A percentile compares a stretch with the other conserved stretches of the same genome.
phyloP scores from a whole-genome alignment of 2,329 filamentous ascomycete genomes.

The Hymenoscyphus infarciens region DNA sequence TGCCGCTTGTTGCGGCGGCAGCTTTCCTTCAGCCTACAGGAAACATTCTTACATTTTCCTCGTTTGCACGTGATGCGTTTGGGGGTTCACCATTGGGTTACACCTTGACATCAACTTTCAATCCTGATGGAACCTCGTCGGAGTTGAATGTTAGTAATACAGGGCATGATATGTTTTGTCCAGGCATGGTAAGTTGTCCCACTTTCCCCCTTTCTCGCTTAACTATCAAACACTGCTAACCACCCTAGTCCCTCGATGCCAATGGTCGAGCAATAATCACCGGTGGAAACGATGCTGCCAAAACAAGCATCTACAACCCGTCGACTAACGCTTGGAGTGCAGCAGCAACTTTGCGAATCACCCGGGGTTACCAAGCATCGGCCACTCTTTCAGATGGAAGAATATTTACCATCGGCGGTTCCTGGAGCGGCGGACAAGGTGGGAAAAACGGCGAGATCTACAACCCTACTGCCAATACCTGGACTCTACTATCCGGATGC shows the following conservation, averaged over 20 bases:
- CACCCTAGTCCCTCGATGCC: constrained; percentile 29
- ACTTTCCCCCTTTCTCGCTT: constrained; percentile 9
- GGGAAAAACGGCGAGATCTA: constrained; percentile 57
- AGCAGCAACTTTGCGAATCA: constrained; percentile 43
- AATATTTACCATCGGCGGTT: constrained; percentile 55
- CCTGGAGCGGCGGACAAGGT: constrained; percentile 47
- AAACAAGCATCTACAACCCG: constrained; percentile 44
- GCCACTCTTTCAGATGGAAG: constrained; percentile 49
- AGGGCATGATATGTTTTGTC: constrained; percentile 54
- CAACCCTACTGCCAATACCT: constrained; percentile 42
- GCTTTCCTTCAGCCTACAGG: constrained; percentile 17
- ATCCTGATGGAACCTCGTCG: constrained; percentile 29
- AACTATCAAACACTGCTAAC: neutral
- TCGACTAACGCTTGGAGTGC: constrained; percentile 36
- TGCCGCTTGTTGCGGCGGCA: constrained; percentile 22
- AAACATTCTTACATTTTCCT: constrained; percentile 20
- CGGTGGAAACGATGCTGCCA: constrained; percentile 48
- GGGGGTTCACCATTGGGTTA: constrained; percentile 21
- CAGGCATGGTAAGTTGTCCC: constrained; percentile 43
- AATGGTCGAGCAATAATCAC: constrained; percentile 50
- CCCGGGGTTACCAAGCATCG: constrained; percentile 52
- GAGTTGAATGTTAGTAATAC: constrained; percentile 39
- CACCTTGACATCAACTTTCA: constrained; percentile 36
- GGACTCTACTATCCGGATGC: constrained; percentile 44
- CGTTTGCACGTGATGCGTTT: constrained; percentile 14